Evolutionary conservation across 2,329 filamentous ascomycete species (phyloP).

Genomic region (Cryphonectria japonica): DNA sequence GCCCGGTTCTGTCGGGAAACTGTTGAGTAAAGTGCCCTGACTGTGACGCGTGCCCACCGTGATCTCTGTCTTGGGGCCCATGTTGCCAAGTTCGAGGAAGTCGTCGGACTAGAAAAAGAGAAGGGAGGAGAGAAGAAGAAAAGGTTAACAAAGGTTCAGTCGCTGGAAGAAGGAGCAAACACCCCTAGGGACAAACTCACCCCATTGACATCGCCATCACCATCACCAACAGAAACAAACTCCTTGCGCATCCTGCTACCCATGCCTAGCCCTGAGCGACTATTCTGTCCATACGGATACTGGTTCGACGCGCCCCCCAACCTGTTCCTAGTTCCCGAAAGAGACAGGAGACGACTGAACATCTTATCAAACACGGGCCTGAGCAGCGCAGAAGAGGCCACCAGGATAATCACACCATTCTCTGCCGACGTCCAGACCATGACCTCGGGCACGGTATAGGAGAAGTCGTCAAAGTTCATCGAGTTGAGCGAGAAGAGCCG

Average conservation of each 20-base stretch:
- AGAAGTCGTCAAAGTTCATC: slow-evolving; percentile 34
- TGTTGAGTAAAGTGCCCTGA: slow-evolving; percentile 7
- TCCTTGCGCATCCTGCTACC: slow-evolving; percentile 19
- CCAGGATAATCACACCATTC: slow-evolving; percentile 34
- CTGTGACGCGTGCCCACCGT: slow-evolving; percentile 18
- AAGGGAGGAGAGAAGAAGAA: neutral
- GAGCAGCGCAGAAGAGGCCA: slow-evolving; percentile 34
- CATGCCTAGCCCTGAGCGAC: slow-evolving; percentile 19
- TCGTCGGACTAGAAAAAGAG: slow-evolving; percentile 25
- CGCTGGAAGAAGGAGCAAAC: no score
- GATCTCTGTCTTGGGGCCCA: slow-evolving; percentile 19
- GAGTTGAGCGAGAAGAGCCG: slow-evolving; percentile 32
- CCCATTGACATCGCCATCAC: slow-evolving; percentile 11
- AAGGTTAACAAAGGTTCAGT: neutral
- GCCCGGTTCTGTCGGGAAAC: neutral
- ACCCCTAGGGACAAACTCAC: neutral
- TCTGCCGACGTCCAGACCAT: slow-evolving; percentile 36
- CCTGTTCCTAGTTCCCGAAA: slow-evolving; percentile 13
- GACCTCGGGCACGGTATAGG: slow-evolving; percentile 32
- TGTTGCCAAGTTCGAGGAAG: slow-evolving; percentile 25
- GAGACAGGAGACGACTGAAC: slow-evolving; percentile 31
- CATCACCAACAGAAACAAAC: slow-evolving; percentile 28
- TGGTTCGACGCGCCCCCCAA: neutral
- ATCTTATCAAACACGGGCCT: slow-evolving; percentile 34
- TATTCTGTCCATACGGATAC: neutral